Base-by-base conservation (phyloP, 176 grass and related monocot genomes). In the Saccharum spontaneum region DNA sequence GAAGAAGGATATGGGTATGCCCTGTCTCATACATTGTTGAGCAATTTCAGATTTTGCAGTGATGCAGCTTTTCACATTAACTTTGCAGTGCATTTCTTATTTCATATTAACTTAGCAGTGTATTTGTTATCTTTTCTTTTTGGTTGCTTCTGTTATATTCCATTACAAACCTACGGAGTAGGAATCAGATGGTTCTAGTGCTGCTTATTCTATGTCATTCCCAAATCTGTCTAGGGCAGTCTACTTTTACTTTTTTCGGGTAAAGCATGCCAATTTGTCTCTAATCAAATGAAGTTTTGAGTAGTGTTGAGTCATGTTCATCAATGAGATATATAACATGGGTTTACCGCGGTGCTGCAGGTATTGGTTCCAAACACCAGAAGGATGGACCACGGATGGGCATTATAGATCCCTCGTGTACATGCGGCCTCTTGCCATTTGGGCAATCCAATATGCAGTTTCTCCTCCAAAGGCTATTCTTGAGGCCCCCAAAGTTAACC, bases 301-400 rank as follows among this genome's bases (percentile, higher is more conserved):
- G 13, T 10, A 44, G 59, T 65, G 76, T 66, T 24, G 82, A 48
- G 0, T 24, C 55, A 2, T 83, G 20, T 24, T 49, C n/a, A 67
- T 33, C 15, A 75, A 5, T 59, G 15, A 66, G 24, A 60, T 69
- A 16, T 40, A 14, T 81, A 39, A 78, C 75, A 67, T 7, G 7
- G 26, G 6, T 85, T 54, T 79, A 13, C 8, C 70, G 5, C 4
- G 40, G 66, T 67, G 38, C 45, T 86, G 69, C 45, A 99, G 97
- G 75, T 99, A 96, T 87, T 94, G 91, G 93, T 99, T 99, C 82
- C 97, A 99, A 67, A 99, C 97, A 69, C 97, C 97, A 44, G 93
- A 99, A 82, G 97, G 77, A 75, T 96, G 97, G 97, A 99, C 93
- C 1, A 94, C 81, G 20, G 88, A 99, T 20, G 97, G 93, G 44